phyloP scores from a whole-genome alignment of 169 alveolate species.

The Eimeria praecox region DNA sequence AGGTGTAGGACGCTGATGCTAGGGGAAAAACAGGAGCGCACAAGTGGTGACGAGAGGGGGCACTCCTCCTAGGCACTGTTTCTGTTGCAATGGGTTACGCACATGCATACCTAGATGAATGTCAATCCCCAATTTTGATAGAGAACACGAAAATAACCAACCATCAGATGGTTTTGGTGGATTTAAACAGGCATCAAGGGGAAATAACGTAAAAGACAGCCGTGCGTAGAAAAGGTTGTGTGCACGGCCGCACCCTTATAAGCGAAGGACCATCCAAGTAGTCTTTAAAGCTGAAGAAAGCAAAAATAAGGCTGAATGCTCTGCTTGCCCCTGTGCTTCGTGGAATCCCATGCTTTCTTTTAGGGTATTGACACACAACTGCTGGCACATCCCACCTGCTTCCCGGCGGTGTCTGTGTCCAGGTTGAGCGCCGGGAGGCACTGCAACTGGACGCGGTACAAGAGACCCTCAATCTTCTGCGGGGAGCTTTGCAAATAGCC shows the following conservation, averaged over 20 bases:
- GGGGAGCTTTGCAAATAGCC: slow-evolving; percentile 96
- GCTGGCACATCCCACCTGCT: neutral
- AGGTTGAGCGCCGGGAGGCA: slow-evolving; percentile 86
- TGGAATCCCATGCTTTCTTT: neutral
- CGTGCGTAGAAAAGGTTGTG: neutral
- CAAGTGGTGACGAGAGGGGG: neutral
- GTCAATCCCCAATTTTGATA: neutral
- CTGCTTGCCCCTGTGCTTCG: neutral
- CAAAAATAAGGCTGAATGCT: neutral
- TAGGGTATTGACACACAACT: neutral
- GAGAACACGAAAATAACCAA: neutral
- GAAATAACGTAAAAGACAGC: neutral
- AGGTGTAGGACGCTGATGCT: neutral
- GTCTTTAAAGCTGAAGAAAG: neutral
- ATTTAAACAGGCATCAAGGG: neutral
- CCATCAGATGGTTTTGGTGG: neutral
- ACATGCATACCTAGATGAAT: neutral
- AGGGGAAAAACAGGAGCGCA: neutral
- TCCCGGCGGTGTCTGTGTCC: neutral
- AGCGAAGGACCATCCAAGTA: neutral
- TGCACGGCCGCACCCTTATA: neutral
- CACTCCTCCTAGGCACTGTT: neutral
- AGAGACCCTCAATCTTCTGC: slow-evolving; percentile 91
- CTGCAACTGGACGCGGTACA: slow-evolving; percentile 86
- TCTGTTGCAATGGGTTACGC: neutral